Conservation (phyloP, 2,329 filamentous ascomycete genomes). For the Thelonectria rubi region DNA sequence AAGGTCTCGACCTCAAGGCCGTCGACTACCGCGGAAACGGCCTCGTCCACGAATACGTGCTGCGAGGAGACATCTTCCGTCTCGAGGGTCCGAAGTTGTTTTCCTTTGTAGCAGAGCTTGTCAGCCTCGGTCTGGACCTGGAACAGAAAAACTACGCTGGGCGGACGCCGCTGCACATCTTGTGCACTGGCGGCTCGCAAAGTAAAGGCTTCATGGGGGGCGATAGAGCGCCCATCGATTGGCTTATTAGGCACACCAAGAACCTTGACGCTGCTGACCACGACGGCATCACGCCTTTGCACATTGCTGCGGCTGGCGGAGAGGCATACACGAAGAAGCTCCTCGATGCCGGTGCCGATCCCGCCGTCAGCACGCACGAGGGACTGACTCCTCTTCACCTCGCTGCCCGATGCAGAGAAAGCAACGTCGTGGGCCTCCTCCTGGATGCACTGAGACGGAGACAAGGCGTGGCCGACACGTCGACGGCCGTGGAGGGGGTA, state of each 20-base stretch:
- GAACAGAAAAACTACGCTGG: constrained; percentile 32
- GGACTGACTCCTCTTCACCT: constrained; percentile 53
- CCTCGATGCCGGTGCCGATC: constrained; percentile 50
- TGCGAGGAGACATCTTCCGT: background rate
- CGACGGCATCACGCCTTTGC: constrained; percentile 38
- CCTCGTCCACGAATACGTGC: constrained; percentile 36
- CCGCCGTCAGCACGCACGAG: constrained; percentile 42
- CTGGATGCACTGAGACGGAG: constrained; percentile 25
- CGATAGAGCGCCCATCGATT: constrained; percentile 17
- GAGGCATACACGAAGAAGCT: constrained; percentile 39
- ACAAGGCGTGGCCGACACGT: background rate
- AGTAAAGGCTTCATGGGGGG: background rate
- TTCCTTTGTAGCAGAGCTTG: constrained; percentile 7
- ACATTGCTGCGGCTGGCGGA: constrained; percentile 35
- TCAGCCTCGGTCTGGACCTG: constrained; percentile 26
- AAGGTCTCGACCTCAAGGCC: constrained; percentile 22
- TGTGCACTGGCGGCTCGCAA: constrained; percentile 14
- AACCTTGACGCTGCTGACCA: constrained; percentile 23
- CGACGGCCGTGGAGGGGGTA: background rate
- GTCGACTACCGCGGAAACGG: constrained; percentile 36
- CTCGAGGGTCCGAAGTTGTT: background rate
- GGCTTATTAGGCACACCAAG: constrained; percentile 28
- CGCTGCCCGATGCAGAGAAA: constrained; percentile 45
- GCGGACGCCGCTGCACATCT: constrained; percentile 37
- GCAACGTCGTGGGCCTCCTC: constrained; percentile 47